Percentiles rank a stretch among this genome's conserved stretches.
Conservation (phyloP, 768 basidiomycete genomes). For the Termitomyces eurrhizus region DNA sequence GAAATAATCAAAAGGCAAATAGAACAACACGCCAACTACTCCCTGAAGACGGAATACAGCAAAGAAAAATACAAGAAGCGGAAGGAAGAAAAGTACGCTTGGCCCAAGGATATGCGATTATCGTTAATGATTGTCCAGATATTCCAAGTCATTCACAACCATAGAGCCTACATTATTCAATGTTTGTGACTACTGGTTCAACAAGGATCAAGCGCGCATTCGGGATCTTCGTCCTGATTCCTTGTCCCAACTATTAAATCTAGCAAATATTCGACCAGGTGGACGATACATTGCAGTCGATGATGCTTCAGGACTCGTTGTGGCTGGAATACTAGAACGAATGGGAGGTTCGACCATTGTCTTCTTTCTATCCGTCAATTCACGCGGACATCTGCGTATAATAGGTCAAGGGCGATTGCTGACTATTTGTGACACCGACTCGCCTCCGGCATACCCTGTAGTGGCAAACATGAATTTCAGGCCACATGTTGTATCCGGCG, state of each 20-base stretch:
- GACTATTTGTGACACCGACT: conserved; percentile 85
- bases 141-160: conserved; percentile 81
- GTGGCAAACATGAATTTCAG: conserved; percentile 84
- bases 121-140: conserved; percentile 44
- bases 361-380: conserved; percentile 1
- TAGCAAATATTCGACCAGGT: conserved; percentile 81
- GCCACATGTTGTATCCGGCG: conserved; percentile 42
- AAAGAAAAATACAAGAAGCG: conserved; percentile 98
- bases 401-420: conserved; percentile 78
- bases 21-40: conserved; percentile 87
- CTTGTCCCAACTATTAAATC: conserved; percentile 81
- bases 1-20: conserved; percentile 96
- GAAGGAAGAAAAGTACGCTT: conserved; percentile 89
- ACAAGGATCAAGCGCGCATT: conserved; percentile 76
- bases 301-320: conserved; percentile 85
- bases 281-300: conserved; percentile 89
- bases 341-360: conserved; percentile 61
- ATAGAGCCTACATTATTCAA: conserved; percentile 87
- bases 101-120: neutral
- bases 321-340: conserved; percentile 80
- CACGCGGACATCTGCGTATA: conserved; percentile 3
- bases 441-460: conserved; percentile 88
- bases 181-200: conserved; percentile 86
- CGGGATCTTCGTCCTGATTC: conserved; percentile 85
- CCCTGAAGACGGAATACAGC: conserved; percentile 94